Conservation (phyloP, 257 asterid species). For the Ajuga chamaepitys region DNA sequence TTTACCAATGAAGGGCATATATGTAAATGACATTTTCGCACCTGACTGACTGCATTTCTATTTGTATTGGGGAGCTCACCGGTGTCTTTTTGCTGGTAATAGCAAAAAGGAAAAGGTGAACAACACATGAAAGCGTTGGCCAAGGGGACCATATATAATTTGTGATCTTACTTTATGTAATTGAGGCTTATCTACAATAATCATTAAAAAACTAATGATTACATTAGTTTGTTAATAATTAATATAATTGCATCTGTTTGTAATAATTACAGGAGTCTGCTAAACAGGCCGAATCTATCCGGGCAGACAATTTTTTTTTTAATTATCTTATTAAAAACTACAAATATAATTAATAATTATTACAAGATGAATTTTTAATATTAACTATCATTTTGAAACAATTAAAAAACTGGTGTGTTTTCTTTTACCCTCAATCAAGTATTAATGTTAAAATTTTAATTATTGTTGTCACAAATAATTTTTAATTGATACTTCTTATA, state of each 20-base stretch:
- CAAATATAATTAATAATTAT: no score
- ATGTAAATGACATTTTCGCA: background rate
- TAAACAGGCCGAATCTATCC: no score
- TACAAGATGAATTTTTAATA: no score
- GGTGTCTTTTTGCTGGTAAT: conserved; percentile 2
- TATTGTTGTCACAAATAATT: no score
- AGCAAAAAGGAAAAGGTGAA: background rate
- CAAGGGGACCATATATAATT: background rate
- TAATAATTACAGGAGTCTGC: background rate
- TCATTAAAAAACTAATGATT: background rate
- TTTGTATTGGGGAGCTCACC: background rate
- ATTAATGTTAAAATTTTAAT: no score
- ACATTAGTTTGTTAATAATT: background rate
- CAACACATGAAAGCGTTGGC: conserved; percentile 5
- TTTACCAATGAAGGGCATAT: background rate
- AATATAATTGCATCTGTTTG: background rate
- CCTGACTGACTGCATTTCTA: background rate
- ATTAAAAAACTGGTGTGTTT: no score
- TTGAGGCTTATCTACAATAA: background rate
- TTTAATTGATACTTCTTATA: no score
- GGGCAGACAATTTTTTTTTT: no score
- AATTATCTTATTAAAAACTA: no score
- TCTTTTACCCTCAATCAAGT: no score
- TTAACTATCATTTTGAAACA: no score
- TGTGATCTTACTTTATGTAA: background rate